Evolutionary conservation across 2,329 filamentous ascomycete species (phyloP).

Genomic region (Sarocladium kiliense): DNA sequence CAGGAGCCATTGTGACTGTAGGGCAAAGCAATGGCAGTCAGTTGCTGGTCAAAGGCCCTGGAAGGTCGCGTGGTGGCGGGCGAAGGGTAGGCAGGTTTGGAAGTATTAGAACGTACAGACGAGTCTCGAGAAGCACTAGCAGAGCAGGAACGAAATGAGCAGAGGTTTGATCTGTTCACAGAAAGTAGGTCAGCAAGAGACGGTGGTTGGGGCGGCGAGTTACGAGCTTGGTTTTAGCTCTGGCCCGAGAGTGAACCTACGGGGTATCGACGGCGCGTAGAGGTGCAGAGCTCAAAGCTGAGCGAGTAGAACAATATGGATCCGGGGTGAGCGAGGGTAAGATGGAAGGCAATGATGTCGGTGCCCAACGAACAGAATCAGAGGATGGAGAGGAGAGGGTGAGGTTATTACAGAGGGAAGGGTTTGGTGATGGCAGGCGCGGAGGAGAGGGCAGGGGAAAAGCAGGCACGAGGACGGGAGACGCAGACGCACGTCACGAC

Average conservation of each 20-base stretch:
- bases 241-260: not conserved
- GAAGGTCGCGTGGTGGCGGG: not conserved
- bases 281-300: not conserved
- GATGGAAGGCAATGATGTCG: too few species aligned
- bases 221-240: not conserved
- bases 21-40: not conserved
- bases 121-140: not conserved
- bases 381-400: not conserved
- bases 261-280: not conserved
- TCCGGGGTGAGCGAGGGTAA: too few species aligned
- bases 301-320: not conserved
- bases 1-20: slow-evolving; percentile 21
- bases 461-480: slow-evolving; percentile 2
- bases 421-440: not conserved
- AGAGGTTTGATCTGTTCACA: not conserved
- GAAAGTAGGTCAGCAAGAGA: not conserved
- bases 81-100: not conserved
- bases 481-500: slow-evolving; percentile 1
- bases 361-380: too few species aligned
- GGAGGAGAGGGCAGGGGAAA: not conserved
- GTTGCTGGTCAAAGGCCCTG: not conserved
- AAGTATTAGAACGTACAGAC: not conserved
- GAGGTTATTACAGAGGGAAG: not conserved
- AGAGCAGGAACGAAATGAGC: not conserved
- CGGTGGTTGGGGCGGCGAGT: not conserved